Conservation (phyloP, 2,329 filamentous ascomycete genomes). For the Verticillium zaregamsianum region DNA sequence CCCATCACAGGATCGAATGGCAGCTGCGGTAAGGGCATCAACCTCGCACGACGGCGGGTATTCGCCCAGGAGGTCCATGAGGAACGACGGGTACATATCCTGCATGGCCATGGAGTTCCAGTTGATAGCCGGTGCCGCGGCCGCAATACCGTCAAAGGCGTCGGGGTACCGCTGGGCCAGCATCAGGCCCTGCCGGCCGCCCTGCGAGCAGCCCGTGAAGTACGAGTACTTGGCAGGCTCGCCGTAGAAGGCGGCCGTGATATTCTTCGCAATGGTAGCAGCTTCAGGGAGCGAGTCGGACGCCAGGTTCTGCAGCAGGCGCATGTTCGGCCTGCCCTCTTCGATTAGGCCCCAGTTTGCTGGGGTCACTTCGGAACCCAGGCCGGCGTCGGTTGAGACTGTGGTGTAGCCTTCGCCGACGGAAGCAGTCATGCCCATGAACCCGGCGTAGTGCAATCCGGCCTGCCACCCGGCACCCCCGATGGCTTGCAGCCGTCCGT, state of each 20-base stretch:
- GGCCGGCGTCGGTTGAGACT: slow-evolving; percentile 13
- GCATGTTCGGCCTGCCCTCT: slow-evolving; percentile 21
- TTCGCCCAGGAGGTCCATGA: slow-evolving; percentile 3
- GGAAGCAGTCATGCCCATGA: slow-evolving; percentile 10
- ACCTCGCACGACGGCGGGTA: slow-evolving; percentile 7
- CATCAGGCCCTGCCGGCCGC: slow-evolving; percentile 54
- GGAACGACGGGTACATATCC: not conserved
- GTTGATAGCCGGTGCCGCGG: slow-evolving; percentile 37
- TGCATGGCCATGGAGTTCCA: slow-evolving; percentile 19
- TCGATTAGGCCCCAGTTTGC: not conserved
- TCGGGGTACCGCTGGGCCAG: slow-evolving; percentile 47
- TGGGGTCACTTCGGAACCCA: not conserved
- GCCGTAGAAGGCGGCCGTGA: slow-evolving; percentile 44
- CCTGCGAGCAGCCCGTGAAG: slow-evolving; percentile 55
- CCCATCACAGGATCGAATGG: slow-evolving; percentile 33
- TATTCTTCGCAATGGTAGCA: slow-evolving; percentile 41
- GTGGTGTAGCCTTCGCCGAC: slow-evolving; percentile 12
- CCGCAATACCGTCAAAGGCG: slow-evolving; percentile 55
- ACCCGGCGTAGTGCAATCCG: not conserved
- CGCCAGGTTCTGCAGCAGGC: slow-evolving; percentile 26
- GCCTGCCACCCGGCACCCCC: slow-evolving; percentile 11
- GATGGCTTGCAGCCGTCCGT: slow-evolving; percentile 10
- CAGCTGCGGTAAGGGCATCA: slow-evolving; percentile 32
- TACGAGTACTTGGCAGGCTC: slow-evolving; percentile 36
- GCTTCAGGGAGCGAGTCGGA: slow-evolving; percentile 37